Evolutionary conservation across 495 filamentous ascomycete species (phyloP).

Genomic region (Podospora australis): DNA sequence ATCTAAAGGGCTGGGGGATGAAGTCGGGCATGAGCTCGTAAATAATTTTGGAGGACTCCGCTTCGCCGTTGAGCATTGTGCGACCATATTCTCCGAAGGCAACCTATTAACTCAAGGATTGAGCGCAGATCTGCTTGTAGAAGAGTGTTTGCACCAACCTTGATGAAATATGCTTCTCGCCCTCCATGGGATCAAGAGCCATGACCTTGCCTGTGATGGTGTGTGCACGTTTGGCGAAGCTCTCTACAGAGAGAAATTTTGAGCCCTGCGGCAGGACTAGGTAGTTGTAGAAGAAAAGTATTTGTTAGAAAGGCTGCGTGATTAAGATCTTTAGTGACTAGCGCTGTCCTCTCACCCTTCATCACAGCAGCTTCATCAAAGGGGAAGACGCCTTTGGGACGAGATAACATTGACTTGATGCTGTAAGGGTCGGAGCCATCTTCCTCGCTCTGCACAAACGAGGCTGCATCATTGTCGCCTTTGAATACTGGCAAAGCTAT

Average conservation of each 20-base stretch:
- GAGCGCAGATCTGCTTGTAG: neutral
- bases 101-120: neutral
- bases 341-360: neutral
- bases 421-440: neutral
- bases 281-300: neutral
- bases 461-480: neutral
- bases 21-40: slow-evolving; percentile 14
- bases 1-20: slow-evolving; percentile 9
- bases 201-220: slow-evolving; percentile 1
- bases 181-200: neutral
- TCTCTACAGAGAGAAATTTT: neutral
- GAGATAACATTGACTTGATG: neutral
- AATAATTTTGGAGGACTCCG: slow-evolving; percentile 5
- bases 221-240: neutral
- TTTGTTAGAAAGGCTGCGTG: neutral
- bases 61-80: slow-evolving; percentile 18
- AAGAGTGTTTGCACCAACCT: neutral
- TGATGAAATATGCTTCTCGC: neutral
- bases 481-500: too few species aligned
- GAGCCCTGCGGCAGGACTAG: neutral
- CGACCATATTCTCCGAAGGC: slow-evolving; percentile 1
- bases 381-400: neutral
- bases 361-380: neutral
- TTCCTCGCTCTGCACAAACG: neutral
- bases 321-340: neutral